Conservation (phyloP, 163 green algal species). For the Volvox carteri region DNA sequence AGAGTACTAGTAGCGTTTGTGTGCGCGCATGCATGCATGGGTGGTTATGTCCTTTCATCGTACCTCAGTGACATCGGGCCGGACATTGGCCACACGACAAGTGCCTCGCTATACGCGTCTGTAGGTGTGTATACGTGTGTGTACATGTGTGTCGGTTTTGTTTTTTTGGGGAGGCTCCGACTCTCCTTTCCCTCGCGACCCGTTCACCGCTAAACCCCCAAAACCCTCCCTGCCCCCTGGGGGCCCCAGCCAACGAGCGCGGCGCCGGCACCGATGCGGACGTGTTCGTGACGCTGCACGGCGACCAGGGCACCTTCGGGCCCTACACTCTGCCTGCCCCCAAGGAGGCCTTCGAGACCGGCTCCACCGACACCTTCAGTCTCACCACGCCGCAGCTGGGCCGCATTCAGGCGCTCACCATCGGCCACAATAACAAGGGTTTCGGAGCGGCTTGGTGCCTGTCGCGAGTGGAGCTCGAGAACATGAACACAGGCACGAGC, state of each 20-base stretch:
- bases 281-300: conserved; percentile 58
- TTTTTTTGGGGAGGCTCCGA: too few relatives aligned
- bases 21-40: too few relatives aligned
- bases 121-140: too few relatives aligned
- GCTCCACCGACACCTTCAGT: conserved; percentile 62
- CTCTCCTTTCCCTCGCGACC: too few relatives aligned
- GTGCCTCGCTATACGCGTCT: too few relatives aligned
- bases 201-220: too few relatives aligned
- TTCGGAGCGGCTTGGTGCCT: conserved; percentile 72
- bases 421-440: conserved; percentile 73
- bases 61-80: too few relatives aligned
- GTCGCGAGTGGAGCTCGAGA: conserved; percentile 69
- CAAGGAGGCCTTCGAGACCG: conserved; percentile 65
- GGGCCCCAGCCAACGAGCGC: conserved; percentile 53
- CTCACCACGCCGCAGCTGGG: conserved; percentile 65
- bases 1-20: too few relatives aligned
- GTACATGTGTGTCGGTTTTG: too few relatives aligned
- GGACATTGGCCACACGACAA: too few relatives aligned
- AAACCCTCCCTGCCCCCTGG: too few relatives aligned
- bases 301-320: conserved; percentile 43
- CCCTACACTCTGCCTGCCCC: conserved; percentile 53
- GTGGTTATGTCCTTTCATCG: too few relatives aligned
- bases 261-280: conserved; percentile 75
- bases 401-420: conserved; percentile 57
- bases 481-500: conserved; percentile 63